Percentiles rank a stretch among this genome's conserved stretches.
These are phyloP conservation scores for Bauhinia variegata DNA, from an alignment of 306 rosid species.

Conservation along the genomic window DNA sequence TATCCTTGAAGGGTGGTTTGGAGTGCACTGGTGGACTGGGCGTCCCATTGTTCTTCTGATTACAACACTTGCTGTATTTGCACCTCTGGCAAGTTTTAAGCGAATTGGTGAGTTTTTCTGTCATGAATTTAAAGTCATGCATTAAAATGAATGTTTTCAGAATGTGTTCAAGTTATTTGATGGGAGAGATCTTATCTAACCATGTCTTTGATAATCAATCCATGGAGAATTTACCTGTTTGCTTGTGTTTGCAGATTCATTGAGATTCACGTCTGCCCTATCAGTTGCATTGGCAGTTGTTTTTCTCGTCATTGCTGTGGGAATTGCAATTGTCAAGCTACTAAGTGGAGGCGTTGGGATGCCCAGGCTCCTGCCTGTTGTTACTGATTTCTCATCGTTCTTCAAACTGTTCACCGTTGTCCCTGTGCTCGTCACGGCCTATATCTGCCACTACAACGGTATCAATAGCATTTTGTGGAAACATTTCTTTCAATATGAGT, in stretches of 20 bases:
- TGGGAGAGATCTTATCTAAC: constrained; percentile 5
- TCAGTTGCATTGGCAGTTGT: constrained; percentile 81
- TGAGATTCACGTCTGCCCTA: constrained; percentile 82
- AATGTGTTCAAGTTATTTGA: constrained; percentile 17
- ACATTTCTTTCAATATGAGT: background rate
- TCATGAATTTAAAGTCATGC: background rate
- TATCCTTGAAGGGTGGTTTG: constrained; percentile 91
- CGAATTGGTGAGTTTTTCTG: constrained; percentile 60
- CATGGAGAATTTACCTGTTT: constrained; percentile 15
- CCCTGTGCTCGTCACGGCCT: constrained; percentile 85
- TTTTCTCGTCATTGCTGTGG: constrained; percentile 83
- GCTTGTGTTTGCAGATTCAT: constrained; percentile 75
- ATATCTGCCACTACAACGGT: constrained; percentile 89
- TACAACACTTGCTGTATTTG: constrained; percentile 61
- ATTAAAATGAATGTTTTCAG: background rate
- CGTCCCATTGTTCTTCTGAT: constrained; percentile 61
- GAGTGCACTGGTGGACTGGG: constrained; percentile 83
- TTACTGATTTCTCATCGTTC: constrained; percentile 59
- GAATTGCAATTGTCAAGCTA: constrained; percentile 76
- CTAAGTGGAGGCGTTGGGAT: constrained; percentile 65
- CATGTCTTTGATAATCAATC: background rate
- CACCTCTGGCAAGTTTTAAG: constrained; percentile 78
- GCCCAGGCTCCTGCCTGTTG: constrained; percentile 76
- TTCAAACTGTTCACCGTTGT: constrained; percentile 70
- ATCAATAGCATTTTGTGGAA: constrained; percentile 28